These are phyloP conservation scores for Candolleomyces efflorescens DNA, from an alignment of 768 basidiomycete species.

Conservation along the genomic window DNA sequence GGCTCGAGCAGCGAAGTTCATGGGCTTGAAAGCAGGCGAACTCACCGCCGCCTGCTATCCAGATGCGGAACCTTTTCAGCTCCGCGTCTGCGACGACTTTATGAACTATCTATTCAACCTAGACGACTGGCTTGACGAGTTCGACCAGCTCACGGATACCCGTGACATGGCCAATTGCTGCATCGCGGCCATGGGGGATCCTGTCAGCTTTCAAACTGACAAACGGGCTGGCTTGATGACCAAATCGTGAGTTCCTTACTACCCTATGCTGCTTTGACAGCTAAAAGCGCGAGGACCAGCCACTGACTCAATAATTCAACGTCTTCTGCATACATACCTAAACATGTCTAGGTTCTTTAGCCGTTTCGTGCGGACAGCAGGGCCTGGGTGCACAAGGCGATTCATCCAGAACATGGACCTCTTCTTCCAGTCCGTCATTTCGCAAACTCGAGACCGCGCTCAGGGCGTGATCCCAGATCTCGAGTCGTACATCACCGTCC, in stretches of 20 bases:
- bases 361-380: slow-evolving; percentile 52
- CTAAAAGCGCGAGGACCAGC: neutral
- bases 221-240: slow-evolving; percentile 19
- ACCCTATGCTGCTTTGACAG: neutral
- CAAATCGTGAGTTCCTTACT: slow-evolving; percentile 15
- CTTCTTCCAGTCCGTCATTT: slow-evolving; percentile 65
- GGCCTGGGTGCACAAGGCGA: slow-evolving; percentile 54
- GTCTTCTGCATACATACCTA: neutral
- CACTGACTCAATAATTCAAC: neutral
- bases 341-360: slow-evolving; percentile 51
- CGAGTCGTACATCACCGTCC: slow-evolving; percentile 65
- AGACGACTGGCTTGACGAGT: slow-evolving; percentile 27
- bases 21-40: slow-evolving; percentile 60
- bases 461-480: slow-evolving; percentile 56
- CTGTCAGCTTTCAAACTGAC: slow-evolving; percentile 14
- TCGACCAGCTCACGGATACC: slow-evolving; percentile 14
- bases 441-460: slow-evolving; percentile 56
- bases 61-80: slow-evolving; percentile 45
- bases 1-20: slow-evolving; percentile 41
- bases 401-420: slow-evolving; percentile 65
- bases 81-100: slow-evolving; percentile 67
- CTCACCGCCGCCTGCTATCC: slow-evolving; percentile 65
- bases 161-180: slow-evolving; percentile 16
- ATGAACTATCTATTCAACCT: slow-evolving; percentile 57
- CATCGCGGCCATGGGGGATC: slow-evolving; percentile 19